Conservation (phyloP, 208 protist species). For the Leishmania arabica region DNA sequence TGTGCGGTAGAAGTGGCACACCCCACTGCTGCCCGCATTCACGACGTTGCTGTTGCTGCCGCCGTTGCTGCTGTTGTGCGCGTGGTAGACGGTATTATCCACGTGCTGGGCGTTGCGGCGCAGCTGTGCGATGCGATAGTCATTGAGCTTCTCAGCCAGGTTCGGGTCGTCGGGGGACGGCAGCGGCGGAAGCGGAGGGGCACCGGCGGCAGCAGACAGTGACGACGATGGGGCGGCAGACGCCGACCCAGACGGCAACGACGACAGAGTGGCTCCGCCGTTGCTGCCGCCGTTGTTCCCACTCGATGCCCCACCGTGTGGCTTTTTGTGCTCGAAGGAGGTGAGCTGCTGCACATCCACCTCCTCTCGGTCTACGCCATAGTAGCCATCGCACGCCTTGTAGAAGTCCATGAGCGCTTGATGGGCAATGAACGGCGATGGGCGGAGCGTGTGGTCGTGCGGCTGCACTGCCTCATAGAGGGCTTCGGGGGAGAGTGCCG, state of each 20-base stretch:
- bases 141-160: constrained; percentile 46
- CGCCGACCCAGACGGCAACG: not conserved
- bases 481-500: constrained; percentile 45
- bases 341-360: constrained; percentile 37
- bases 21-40: not conserved
- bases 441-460: constrained; percentile 58
- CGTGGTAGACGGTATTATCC: constrained; percentile 49
- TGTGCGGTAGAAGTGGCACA: constrained; percentile 72
- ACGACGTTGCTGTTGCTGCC: not conserved
- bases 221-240: constrained; percentile 2
- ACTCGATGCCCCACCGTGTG: not conserved
- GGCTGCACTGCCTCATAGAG: constrained; percentile 51
- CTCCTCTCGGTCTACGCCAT: constrained; percentile 47
- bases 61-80: not conserved
- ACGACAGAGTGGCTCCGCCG: constrained; percentile 4
- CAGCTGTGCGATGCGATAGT: constrained; percentile 78
- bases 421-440: constrained; percentile 61
- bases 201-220: not conserved
- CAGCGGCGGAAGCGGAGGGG: constrained; percentile 6
- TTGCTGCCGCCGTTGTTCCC: constrained; percentile 13
- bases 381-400: constrained; percentile 59
- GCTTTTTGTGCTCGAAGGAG: constrained; percentile 17
- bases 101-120: constrained; percentile 71
- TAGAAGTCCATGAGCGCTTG: constrained; percentile 86
- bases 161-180: constrained; percentile 32